A percentile compares a stretch with the other conserved stretches of the same genome.
These are phyloP conservation scores for Aspergillus hiratsukae DNA, from an alignment of 2,329 filamentous ascomycete genomes.

Conservation along the genomic window DNA sequence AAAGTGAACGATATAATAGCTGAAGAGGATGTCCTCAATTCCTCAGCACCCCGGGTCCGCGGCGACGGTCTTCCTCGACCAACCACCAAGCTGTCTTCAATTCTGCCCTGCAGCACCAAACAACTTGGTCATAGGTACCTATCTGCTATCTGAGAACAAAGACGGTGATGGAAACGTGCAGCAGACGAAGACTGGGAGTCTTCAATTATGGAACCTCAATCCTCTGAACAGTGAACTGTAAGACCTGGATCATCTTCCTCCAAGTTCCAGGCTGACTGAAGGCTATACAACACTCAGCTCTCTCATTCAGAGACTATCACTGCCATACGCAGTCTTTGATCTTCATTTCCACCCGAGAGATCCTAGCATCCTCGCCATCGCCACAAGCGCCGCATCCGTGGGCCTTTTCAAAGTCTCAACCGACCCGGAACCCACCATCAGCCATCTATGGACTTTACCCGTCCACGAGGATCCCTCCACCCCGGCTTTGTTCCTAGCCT, in stretches of 20 bases:
- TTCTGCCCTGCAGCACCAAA: constrained; percentile 47
- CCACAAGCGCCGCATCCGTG: constrained; percentile 63
- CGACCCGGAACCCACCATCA: constrained; percentile 21
- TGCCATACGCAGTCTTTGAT: constrained; percentile 75
- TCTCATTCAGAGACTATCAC: constrained; percentile 55
- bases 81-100: constrained; percentile 44
- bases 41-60: constrained; percentile 26
- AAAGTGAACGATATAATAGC: neutral
- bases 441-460: constrained; percentile 41
- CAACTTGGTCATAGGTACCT: constrained; percentile 78
- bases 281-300: constrained; percentile 37
- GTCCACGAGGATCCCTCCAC: constrained; percentile 52
- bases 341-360: constrained; percentile 68
- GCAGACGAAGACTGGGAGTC: constrained; percentile 68
- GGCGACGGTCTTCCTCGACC: constrained; percentile 36
- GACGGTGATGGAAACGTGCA: constrained; percentile 26
- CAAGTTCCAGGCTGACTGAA: constrained; percentile 2
- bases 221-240: constrained; percentile 25
- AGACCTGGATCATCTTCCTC: neutral
- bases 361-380: constrained; percentile 62
- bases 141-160: constrained; percentile 55
- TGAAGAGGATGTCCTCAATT: neutral
- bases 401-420: constrained; percentile 33
- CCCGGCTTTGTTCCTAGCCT: constrained; percentile 68
- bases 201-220: constrained; percentile 61